phyloP scores from a whole-genome alignment of 108 stramenopile species.

The Nannochloropsis oceanica region DNA sequence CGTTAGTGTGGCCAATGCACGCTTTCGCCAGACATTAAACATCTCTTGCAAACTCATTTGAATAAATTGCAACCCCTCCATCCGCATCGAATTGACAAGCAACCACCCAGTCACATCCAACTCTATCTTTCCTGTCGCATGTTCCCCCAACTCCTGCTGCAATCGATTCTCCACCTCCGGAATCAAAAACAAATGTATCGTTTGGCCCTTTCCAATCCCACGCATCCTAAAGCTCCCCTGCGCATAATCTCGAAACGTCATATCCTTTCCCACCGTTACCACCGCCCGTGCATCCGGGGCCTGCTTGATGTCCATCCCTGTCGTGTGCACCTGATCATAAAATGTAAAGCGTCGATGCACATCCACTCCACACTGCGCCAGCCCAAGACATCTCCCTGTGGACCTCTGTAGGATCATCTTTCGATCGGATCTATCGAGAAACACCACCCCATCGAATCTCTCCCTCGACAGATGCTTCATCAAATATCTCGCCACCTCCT shows the following conservation, averaged over 20 bases:
- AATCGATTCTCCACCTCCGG: constrained; percentile 67
- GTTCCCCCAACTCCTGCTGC: not conserved
- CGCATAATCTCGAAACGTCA: constrained; percentile 91
- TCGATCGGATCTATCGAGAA: constrained; percentile 74
- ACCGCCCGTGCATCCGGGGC: constrained; percentile 69
- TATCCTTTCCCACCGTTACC: constrained; percentile 88
- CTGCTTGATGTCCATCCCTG: constrained; percentile 94
- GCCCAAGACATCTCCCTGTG: constrained; percentile 44
- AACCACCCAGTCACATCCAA: constrained; percentile 89
- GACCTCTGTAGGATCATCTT: constrained; percentile 65
- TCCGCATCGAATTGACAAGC: constrained; percentile 88
- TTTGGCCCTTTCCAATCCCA: constrained; percentile 85
- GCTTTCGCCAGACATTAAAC: constrained; percentile 81
- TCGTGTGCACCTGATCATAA: constrained; percentile 94
- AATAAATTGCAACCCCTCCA: constrained; percentile 91
- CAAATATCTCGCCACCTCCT: constrained; percentile 71
- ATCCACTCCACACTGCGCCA: constrained; percentile 71
- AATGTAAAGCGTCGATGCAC: constrained; percentile 74
- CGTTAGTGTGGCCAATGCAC: constrained; percentile 38
- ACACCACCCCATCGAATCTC: constrained; percentile 80
- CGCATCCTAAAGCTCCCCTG: constrained; percentile 95
- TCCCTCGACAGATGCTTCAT: constrained; percentile 52
- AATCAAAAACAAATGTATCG: constrained; percentile 68
- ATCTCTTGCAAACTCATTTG: constrained; percentile 83
- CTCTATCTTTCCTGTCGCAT: not conserved